Evolutionary conservation across 768 basidiomycete species (phyloP).

Genomic region (Podaxis mareebaensis): DNA sequence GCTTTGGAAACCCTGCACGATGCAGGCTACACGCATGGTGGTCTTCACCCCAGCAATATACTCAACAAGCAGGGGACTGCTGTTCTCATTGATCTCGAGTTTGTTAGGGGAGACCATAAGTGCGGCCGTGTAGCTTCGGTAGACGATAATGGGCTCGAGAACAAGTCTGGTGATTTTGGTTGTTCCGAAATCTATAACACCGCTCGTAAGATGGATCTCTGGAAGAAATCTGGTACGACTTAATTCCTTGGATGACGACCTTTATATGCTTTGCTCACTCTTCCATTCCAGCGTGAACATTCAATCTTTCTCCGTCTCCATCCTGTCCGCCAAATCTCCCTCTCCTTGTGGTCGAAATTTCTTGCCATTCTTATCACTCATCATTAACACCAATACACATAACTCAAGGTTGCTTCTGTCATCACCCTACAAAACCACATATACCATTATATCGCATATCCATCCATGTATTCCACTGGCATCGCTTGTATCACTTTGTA

Average conservation of each 20-base stretch:
- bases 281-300: not conserved
- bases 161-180: conserved; percentile 15
- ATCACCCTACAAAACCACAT: not conserved
- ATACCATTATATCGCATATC: conserved; percentile 2
- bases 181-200: conserved; percentile 13
- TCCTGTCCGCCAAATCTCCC: too few species aligned
- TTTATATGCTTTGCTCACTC: not conserved
- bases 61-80: conserved; percentile 7
- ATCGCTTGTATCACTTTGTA: conserved; percentile 2
- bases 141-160: conserved; percentile 7
- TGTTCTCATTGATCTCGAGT: conserved; percentile 15
- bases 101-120: conserved; percentile 13
- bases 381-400: too few species aligned
- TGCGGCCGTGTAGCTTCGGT: conserved; percentile 12
- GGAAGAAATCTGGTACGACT: conserved; percentile 16
- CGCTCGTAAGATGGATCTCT: conserved; percentile 16
- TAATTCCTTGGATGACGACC: not conserved
- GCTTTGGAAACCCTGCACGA: conserved; percentile 13
- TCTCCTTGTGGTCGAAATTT: too few species aligned
- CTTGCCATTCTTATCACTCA: too few species aligned
- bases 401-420: too few species aligned
- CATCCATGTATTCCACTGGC: not conserved
- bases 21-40: conserved; percentile 12
- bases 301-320: too few species aligned
- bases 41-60: conserved; percentile 13